Evolutionary conservation across 495 filamentous ascomycete genomes (phyloP).

Genomic region (Hyaloscypha hepaticicola): DNA sequence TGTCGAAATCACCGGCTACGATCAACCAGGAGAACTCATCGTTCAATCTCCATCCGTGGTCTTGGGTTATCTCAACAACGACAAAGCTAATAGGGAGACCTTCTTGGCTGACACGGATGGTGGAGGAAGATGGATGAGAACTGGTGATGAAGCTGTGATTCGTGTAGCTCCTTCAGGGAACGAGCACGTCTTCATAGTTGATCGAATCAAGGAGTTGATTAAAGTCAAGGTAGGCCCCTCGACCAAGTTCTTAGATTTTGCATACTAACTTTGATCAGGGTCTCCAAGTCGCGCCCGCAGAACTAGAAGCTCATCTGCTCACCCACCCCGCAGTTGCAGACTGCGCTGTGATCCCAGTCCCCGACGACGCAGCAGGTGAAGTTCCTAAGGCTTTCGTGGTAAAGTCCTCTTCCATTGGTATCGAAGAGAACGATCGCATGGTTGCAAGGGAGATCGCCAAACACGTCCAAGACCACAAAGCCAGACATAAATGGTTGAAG

Average conservation of each 20-base stretch:
- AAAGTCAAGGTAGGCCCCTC: constrained; percentile 73
- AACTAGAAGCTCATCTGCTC: constrained; percentile 86
- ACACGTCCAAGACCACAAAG: constrained; percentile 80
- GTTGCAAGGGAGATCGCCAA: constrained; percentile 64
- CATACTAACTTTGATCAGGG: constrained; percentile 51
- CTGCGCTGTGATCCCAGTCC: constrained; percentile 79
- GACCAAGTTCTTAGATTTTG: constrained; percentile 1
- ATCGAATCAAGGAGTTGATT: constrained; percentile 91
- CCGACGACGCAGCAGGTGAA: constrained; percentile 73
- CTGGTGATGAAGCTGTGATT: constrained; percentile 81
- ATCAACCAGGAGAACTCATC: constrained; percentile 77
- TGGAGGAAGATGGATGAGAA: constrained; percentile 69
- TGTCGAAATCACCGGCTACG: constrained; percentile 70
- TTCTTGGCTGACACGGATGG: constrained; percentile 69
- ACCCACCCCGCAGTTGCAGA: constrained; percentile 79
- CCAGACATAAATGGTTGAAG: constrained; percentile 85
- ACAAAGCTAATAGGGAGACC: constrained; percentile 77
- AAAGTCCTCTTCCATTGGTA: constrained; percentile 58
- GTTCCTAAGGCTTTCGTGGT: constrained; percentile 87
- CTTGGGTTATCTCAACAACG: constrained; percentile 82
- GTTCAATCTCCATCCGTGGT: constrained; percentile 75
- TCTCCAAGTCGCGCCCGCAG: constrained; percentile 87
- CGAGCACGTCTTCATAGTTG: constrained; percentile 82
- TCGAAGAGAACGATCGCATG: constrained; percentile 59
- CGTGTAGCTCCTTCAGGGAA: constrained; percentile 56